These are phyloP conservation scores for Aureobasidium uvarum DNA, from an alignment of 2,329 filamentous ascomycete species.

Conservation along the genomic window DNA sequence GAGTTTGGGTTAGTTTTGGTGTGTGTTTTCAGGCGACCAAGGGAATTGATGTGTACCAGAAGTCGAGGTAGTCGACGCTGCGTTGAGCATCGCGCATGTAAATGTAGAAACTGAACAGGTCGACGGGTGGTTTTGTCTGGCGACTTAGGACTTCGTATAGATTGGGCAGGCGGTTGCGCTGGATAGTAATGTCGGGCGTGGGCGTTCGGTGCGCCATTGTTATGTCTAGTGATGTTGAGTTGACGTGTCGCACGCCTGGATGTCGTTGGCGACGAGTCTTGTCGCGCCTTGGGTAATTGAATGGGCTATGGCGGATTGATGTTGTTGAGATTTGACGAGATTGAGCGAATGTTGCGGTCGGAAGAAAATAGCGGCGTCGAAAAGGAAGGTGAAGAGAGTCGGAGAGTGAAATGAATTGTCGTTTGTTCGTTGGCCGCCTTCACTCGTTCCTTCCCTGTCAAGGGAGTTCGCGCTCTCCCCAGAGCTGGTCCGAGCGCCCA, in stretches of 20 bases:
- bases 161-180: conserved; percentile 82
- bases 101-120: conserved; percentile 98
- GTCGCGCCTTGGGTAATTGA: not conserved
- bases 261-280: not conserved
- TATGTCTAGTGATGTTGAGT: conserved; percentile 1
- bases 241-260: conserved; percentile 19
- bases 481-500: not conserved
- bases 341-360: not conserved
- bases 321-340: not conserved
- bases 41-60: conserved; percentile 64
- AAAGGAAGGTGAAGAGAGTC: not conserved
- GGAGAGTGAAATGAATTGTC: conserved; percentile 21
- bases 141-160: conserved; percentile 94
- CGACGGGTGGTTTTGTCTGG: conserved; percentile 90
- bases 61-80: conserved; percentile 96
- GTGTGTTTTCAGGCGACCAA: not conserved
- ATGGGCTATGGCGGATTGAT: not conserved
- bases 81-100: conserved; percentile 99
- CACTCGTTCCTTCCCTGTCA: not conserved
- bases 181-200: conserved; percentile 10
- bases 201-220: conserved; percentile 19
- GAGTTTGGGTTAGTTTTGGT: conserved; percentile 25
- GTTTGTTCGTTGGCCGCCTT: conserved; percentile 19
- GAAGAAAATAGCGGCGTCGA: not conserved
- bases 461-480: not conserved